A percentile compares a stretch with the other conserved stretches of the same genome.
These are phyloP conservation scores for Serendipita sp. DNA, from an alignment of 768 basidiomycete species.

Conservation along the genomic window DNA sequence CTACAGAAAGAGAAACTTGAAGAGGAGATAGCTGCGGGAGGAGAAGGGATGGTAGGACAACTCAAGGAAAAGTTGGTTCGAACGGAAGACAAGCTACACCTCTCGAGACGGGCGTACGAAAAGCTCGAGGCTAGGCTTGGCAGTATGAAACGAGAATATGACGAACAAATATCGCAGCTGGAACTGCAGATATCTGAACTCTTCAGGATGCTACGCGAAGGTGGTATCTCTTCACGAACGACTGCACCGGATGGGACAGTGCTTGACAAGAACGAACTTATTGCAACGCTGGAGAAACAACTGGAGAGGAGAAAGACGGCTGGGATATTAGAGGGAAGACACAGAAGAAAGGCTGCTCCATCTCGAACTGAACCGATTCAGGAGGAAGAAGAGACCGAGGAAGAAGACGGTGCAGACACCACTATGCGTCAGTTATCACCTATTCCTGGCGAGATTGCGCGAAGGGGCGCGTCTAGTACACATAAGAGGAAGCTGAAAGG, in stretches of 20 bases:
- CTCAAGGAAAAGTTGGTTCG: slow-evolving; percentile 55
- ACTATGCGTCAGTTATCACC: slow-evolving; percentile 19
- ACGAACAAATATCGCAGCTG: slow-evolving; percentile 73
- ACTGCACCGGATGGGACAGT: slow-evolving; percentile 42
- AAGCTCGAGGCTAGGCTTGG: slow-evolving; percentile 63
- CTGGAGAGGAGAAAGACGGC: slow-evolving; percentile 75
- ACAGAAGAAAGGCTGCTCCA: slow-evolving; percentile 11
- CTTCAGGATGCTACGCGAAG: slow-evolving; percentile 84
- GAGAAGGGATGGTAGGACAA: slow-evolving; percentile 68
- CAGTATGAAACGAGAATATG: slow-evolving; percentile 60
- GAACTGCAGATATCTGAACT: slow-evolving; percentile 87
- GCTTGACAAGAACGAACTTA: slow-evolving; percentile 69
- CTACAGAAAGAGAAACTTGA: slow-evolving; percentile 72
- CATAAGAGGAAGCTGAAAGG: slow-evolving; percentile 11
- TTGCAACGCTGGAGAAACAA: slow-evolving; percentile 64
- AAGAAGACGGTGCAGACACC: slow-evolving; percentile 21
- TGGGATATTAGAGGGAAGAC: slow-evolving; percentile 58
- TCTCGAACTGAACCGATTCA: slow-evolving; percentile 15
- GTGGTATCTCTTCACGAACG: slow-evolving; percentile 24
- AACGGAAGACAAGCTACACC: slow-evolving; percentile 58
- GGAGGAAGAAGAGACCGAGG: slow-evolving; percentile 17
- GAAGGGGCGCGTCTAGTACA: background rate
- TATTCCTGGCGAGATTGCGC: background rate
- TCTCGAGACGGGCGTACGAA: slow-evolving; percentile 64
- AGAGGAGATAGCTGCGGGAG: slow-evolving; percentile 63